A percentile compares a stretch with the other conserved stretches of the same genome.
These are phyloP conservation scores for Aegle marmelos DNA, from an alignment of 345 rosid species.

Conservation along the genomic window DNA sequence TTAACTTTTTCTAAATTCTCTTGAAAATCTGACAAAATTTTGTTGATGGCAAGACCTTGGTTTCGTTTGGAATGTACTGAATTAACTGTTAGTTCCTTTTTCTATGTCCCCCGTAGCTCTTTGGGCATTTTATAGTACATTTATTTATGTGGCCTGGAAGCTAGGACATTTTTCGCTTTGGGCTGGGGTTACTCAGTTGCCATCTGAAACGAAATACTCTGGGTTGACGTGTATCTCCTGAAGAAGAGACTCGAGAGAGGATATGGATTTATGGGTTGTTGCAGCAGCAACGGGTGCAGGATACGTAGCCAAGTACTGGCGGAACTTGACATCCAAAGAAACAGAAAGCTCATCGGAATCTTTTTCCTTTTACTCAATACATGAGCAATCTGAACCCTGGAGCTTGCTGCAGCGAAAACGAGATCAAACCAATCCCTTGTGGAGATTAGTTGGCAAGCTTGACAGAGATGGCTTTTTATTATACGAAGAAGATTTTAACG, in stretches of 20 bases:
- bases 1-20: background rate
- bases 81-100: background rate
- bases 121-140: background rate
- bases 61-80: background rate
- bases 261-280: constrained; percentile 43
- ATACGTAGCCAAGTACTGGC: constrained; percentile 30
- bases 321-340: constrained; percentile 10
- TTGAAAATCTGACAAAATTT: background rate
- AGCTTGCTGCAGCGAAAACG: constrained; percentile 21
- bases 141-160: background rate
- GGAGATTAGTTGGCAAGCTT: constrained; percentile 17
- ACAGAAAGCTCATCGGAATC: constrained; percentile 16
- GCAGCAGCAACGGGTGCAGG: constrained; percentile 44
- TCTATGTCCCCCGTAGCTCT: too few species aligned
- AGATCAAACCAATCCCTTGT: constrained; percentile 26
- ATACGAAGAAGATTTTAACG: background rate
- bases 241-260: background rate
- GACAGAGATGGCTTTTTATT: background rate
- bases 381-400: constrained; percentile 15
- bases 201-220: background rate
- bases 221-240: background rate
- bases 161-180: background rate
- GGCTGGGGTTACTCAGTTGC: background rate
- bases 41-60: background rate
- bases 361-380: background rate